Base-by-base conservation (phyloP, 2,329 filamentous ascomycete species). In the Rachicladosporium sp. region DNA sequence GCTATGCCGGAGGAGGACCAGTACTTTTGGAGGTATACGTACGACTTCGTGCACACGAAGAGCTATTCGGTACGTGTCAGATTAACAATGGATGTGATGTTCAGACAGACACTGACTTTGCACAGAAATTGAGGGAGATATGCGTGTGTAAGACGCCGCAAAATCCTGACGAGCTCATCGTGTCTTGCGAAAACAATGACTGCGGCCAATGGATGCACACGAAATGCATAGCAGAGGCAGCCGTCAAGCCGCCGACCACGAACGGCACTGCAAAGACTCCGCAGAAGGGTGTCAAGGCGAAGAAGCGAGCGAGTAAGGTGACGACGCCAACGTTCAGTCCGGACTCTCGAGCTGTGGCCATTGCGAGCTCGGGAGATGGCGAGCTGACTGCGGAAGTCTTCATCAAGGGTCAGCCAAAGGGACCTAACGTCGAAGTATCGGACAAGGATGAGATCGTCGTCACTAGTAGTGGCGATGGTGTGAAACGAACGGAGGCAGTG, bases 1-100 rank as follows among this genome's bases (percentile, higher is more conserved):
- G 41, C 41, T 12, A 48, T 54, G 43, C 45, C 52, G 8, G 46
- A 42, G 3, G 51, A 52, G 8, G 57, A 63, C 9, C 52, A 62
- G 33, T 55, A 60, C 29, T 68, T 65, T 43, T 69, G 64, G 60
- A 51, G 65, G n/a, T 64, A 68, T 50, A 64, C 58, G 1, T 59
- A 52, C 35, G 60, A 67, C 42, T 47, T 48, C 50, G 37, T 48
- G 21, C 37, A 51, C 35, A 54, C 48, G n/a, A 49, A 49, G 35
- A 51, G 49, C 5, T 51, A 63, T 29, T 64, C 62, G 29, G 61
- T 64, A 48, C 42, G 60, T 46, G 9, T 19, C 15, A 19, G 15
- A 19, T 19, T 19, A 19, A 19, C 15, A 19, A 19, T 19, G 12
- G 31, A n/a, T 9, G 12, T 9, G 11, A 11, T 23, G 23, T 6